phyloP scores from a whole-genome alignment of 306 rosid species.

The Vachellia pachyceras region DNA sequence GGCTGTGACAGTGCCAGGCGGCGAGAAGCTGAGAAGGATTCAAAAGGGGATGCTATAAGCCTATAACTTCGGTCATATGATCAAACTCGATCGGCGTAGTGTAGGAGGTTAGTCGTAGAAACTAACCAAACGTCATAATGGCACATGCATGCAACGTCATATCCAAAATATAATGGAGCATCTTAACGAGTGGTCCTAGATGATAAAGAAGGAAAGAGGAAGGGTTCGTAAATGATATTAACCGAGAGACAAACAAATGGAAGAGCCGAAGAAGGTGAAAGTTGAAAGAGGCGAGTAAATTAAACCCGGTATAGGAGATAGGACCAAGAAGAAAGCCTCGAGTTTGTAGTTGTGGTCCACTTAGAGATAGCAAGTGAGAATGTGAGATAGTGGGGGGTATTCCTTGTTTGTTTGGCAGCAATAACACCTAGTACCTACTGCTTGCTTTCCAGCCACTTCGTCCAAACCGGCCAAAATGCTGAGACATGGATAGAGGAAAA shows the following conservation, averaged over 20 bases:
- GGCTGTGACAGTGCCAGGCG: neutral
- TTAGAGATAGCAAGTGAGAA: too few species aligned
- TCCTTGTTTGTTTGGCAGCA: neutral
- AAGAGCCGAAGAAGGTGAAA: neutral
- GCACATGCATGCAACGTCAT: slow-evolving; percentile 39
- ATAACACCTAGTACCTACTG: neutral
- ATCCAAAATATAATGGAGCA: slow-evolving; percentile 11
- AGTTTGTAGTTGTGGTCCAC: slow-evolving; percentile 38
- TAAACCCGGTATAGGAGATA: neutral
- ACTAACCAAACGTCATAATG: neutral
- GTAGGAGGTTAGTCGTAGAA: neutral
- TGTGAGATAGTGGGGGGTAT: too few species aligned
- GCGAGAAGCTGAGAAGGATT: neutral
- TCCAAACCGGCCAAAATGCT: slow-evolving; percentile 10
- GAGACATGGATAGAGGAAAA: neutral
- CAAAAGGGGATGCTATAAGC: neutral
- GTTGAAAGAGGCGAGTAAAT: neutral
- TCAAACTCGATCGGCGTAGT: neutral
- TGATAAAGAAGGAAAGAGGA: neutral
- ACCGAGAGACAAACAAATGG: slow-evolving; percentile 18
- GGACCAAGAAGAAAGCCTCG: slow-evolving; percentile 8
- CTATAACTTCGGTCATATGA: neutral
- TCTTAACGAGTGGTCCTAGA: slow-evolving; percentile 42
- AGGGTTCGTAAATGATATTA: slow-evolving; percentile 25
- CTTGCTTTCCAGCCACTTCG: neutral